Base-by-base conservation (phyloP, 371 early-diverging fungal genomes). In the Blakeslea trispora region DNA sequence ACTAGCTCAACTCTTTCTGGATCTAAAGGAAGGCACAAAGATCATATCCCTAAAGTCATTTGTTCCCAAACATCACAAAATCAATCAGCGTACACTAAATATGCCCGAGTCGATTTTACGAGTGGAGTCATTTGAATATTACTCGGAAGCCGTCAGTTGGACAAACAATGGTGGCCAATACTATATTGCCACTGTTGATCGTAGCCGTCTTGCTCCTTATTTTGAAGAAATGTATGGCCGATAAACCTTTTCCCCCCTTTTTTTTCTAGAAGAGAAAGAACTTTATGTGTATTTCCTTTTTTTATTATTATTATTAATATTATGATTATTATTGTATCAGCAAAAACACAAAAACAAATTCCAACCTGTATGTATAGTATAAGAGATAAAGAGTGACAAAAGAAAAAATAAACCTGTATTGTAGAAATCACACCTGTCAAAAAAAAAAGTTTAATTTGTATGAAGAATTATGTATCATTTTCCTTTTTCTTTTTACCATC, bases 121-220 rank as follows among this genome's bases (percentile, higher is more conserved):
- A 2, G 89, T 91, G 21, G 81, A 89, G 52, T 70, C 86, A 54
- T 85, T 84, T 58, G 84, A 82, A 17, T 96, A 94, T 70, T 88
- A 83, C 53, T 86, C 86, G 22, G 91, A 92, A 63, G 84, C 88
- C 15, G 95, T 95, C 17, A 91, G 91, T 40, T 97, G 97, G 97
- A 95, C 95, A 44, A 87, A 84, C 59, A 93, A 89, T 60, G 87
- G 91, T 18, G 96, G 95, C 5, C 76, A 81, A 32, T 96, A 90
- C 66, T 95, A 82, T 68, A 82, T 95, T 32, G 91, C 93, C 45
- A 92, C 91, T 19, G 86, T 94, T 15, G 90, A 93, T 61, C 85
- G 94, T 45, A 63, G 77, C 14, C 76, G 85, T 2, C 64, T 91
- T 21, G 75, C 80, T 23, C 76, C 77, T 18, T 91, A 87, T 48